Evolutionary conservation across 1,284 basidiomycete genomes (phyloP), one percentile per base, ranked within the genome.

Genomic region (Coniferiporia sulphurascens): DNA sequence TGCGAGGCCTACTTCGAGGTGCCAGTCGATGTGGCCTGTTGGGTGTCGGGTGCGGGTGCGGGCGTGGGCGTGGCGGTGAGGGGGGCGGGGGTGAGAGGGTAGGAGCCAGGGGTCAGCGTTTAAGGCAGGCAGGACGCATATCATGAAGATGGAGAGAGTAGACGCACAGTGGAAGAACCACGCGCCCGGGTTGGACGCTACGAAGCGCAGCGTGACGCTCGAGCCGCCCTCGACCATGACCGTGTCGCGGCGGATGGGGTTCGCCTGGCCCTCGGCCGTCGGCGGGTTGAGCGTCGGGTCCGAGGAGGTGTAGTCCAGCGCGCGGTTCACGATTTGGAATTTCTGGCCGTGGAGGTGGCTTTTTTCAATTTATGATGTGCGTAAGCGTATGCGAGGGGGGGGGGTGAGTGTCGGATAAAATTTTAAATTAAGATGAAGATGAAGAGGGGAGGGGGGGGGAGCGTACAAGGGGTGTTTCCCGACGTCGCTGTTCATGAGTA

Each of bases 191-290:
- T 94, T 94, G 68, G 93, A 86, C 0, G 89, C 87, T 55, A 84
- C 71, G 61, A 91, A 68, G 12, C 89, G 83, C 49, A 93, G 72
- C 0, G 85, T 89, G 15, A 79, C 86, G 1, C 83, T 83, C 15
- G 78, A 73, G 54, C 78, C 76, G 1, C 78, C 76, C 2, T 85
- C 85, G 48, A 93, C 80, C 62, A 83, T 78, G 1, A 91, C 73
- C 0, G 87, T 90, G 72, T 97, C 93, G 56, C 94, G 81, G 15
- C 93, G 85, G 66, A 94, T 83, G 1, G 95, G 95, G 75, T 97
- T 97, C 1, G 74, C 70, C 68, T 91, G 87, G 6, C 80, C 83
- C 71, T 92, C 87, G 52, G 83, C 76, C 57, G 91, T 73, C 0
- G 91, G 86, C 15, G 94, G 95, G 75, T 97, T 97, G 60, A 94